Percentiles rank a stretch among this genome's conserved stretches.
phyloP scores from a whole-genome alignment of 2,329 filamentous ascomycete species.

The Fusarium sulawesiense region DNA sequence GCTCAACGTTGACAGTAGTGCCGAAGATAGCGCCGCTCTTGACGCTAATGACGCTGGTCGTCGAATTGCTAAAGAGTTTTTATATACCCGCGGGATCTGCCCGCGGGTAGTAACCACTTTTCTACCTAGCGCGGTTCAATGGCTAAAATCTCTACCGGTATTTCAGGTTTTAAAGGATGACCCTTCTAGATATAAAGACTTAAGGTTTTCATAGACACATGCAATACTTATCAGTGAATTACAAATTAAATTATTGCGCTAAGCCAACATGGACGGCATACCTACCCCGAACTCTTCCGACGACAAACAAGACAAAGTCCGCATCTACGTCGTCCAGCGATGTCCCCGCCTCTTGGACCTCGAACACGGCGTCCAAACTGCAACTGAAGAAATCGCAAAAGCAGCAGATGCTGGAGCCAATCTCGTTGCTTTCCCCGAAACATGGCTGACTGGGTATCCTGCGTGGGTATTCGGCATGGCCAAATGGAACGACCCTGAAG shows the following conservation, averaged over 20 bases:
- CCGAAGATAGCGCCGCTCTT: background rate
- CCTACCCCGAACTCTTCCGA: background rate
- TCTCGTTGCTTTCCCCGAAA: background rate
- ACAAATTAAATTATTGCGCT: background rate
- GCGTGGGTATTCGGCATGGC: background rate
- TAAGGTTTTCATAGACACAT: background rate
- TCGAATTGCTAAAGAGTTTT: background rate
- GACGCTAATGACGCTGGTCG: background rate
- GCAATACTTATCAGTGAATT: accelerated
- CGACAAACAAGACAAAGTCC: background rate
- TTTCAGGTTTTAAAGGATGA: background rate
- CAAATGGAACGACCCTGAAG: background rate
- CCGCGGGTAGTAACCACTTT: background rate
- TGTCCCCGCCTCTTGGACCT: background rate
- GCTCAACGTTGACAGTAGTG: background rate
- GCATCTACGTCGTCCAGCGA: background rate
- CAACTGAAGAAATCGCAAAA: background rate
- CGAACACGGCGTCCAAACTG: background rate
- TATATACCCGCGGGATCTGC: too few relatives aligned
- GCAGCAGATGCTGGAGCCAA: background rate
- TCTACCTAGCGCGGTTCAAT: background rate
- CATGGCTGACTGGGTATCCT: background rate
- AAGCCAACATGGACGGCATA: background rate
- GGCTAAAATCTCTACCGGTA: background rate
- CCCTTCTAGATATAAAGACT: background rate